Conservation (phyloP, 1,139 yeast genomes). For the Debaryomycetaceae sp. region DNA sequence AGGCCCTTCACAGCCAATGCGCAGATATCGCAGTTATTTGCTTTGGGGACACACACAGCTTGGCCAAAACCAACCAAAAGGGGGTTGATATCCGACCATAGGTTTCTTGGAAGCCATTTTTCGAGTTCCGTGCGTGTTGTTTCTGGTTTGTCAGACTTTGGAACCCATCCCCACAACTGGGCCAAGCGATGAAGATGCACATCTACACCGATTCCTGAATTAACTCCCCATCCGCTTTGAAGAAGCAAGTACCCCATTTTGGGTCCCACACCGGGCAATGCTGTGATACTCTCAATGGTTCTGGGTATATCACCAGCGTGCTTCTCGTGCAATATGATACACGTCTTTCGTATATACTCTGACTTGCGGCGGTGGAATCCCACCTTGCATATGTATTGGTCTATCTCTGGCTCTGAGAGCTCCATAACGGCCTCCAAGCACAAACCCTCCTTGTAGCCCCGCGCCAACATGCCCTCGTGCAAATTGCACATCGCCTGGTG, state of each 20-base stretch:
- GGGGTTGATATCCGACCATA: slow-evolving; percentile 86
- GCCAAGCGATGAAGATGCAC: slow-evolving; percentile 85
- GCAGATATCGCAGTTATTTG: slow-evolving; percentile 74
- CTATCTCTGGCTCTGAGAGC: slow-evolving; percentile 57
- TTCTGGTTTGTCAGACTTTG: slow-evolving; percentile 62
- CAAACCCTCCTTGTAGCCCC: slow-evolving; percentile 30
- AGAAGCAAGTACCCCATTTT: slow-evolving; percentile 85
- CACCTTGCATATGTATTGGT: slow-evolving; percentile 66
- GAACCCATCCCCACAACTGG: slow-evolving; percentile 81
- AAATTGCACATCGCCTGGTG: slow-evolving; percentile 66
- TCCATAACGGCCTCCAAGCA: slow-evolving; percentile 33
- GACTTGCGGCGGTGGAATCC: slow-evolving; percentile 89
- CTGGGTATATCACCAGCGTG: slow-evolving; percentile 68
- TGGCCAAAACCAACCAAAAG: slow-evolving; percentile 92
- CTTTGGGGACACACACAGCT: slow-evolving; percentile 73
- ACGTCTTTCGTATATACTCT: slow-evolving; percentile 59
- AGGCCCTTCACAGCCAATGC: slow-evolving; percentile 46
- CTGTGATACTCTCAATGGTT: slow-evolving; percentile 60
- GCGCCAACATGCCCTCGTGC: slow-evolving; percentile 38
- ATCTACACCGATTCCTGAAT: slow-evolving; percentile 87
- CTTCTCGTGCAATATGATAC: slow-evolving; percentile 47
- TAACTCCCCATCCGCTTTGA: slow-evolving; percentile 78
- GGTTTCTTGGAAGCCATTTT: slow-evolving; percentile 65
- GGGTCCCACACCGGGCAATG: slow-evolving; percentile 92
- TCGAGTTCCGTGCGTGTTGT: slow-evolving; percentile 66